These are phyloP conservation scores for Blastobotrys raffinosifermentans DNA, from an alignment of 1,139 yeast species.

Conservation along the genomic window DNA sequence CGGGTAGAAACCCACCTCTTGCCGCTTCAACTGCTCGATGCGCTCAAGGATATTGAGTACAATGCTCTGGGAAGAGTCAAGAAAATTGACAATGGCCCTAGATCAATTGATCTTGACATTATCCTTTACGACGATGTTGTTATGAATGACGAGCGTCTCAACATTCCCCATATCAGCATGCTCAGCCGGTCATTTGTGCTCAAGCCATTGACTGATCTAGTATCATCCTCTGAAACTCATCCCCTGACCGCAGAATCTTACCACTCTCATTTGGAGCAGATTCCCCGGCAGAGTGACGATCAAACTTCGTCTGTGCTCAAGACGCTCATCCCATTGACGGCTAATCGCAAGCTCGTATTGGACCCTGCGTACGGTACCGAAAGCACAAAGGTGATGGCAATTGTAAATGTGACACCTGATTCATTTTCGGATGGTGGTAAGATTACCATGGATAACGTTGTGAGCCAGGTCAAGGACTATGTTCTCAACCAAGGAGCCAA, in stretches of 20 bases:
- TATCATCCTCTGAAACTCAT: slow-evolving; percentile 59
- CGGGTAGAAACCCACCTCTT: slow-evolving; percentile 49
- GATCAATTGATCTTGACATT: slow-evolving; percentile 85
- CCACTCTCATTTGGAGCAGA: slow-evolving; percentile 58
- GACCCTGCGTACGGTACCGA: slow-evolving; percentile 23
- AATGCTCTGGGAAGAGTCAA: slow-evolving; percentile 65
- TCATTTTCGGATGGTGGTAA: slow-evolving; percentile 90
- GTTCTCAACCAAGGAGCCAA: slow-evolving; percentile 49
- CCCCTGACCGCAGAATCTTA: slow-evolving; percentile 83
- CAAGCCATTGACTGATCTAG: slow-evolving; percentile 77
- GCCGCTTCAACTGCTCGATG: slow-evolving; percentile 58
- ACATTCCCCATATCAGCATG: slow-evolving; percentile 83
- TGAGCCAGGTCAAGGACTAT: slow-evolving; percentile 39
- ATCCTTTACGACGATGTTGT: slow-evolving; percentile 60
- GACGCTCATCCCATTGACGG: slow-evolving; percentile 30
- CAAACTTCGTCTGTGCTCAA: slow-evolving; percentile 29
- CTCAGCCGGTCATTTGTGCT: slow-evolving; percentile 85
- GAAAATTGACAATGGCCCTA: slow-evolving; percentile 81
- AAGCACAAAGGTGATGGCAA: slow-evolving; percentile 61
- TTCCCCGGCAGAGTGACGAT: slow-evolving; percentile 35
- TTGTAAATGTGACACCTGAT: slow-evolving; percentile 86
- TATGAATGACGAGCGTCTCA: slow-evolving; percentile 50
- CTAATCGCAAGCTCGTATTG: slow-evolving; percentile 18
- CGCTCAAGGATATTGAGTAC: slow-evolving; percentile 73
- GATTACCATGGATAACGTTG: slow-evolving; percentile 38